A percentile compares a stretch with the other conserved stretches of the same genome.
Evolutionary conservation across 805 yeast genomes (phyloP).

Genomic region (Schwanniomyces pseudopolymorphus): DNA sequence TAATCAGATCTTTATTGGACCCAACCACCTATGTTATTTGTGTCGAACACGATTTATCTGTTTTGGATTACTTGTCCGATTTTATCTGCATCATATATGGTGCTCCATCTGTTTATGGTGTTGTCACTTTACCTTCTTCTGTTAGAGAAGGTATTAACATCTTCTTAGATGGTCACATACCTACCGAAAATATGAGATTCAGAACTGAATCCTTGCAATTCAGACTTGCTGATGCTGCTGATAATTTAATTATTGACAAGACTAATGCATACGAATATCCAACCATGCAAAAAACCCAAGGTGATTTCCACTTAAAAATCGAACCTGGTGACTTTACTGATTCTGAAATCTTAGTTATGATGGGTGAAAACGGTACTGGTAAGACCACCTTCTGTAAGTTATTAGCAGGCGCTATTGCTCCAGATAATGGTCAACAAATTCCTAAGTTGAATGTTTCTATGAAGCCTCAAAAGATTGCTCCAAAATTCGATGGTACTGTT

Average conservation of each 20-base stretch:
- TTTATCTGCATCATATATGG: conserved; percentile 96
- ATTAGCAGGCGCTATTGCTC: conserved; percentile 87
- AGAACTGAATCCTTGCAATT: conserved; percentile 95
- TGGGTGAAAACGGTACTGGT: conserved; percentile 99
- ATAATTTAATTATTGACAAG: conserved; percentile 71
- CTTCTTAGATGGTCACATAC: conserved; percentile 97
- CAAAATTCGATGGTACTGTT: conserved; percentile 97
- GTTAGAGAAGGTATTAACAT: conserved; percentile 99
- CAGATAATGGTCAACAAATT: conserved; percentile 77
- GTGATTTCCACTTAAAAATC: conserved; percentile 85
- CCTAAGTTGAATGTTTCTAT: conserved; percentile 91
- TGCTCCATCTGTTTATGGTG: conserved; percentile 98
- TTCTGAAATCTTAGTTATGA: conserved; percentile 96
- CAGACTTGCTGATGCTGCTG: conserved; percentile 87
- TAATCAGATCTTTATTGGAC: conserved; percentile 80
- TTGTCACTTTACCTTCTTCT: conserved; percentile 92
- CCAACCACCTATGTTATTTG: conserved; percentile 86
- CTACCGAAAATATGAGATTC: conserved; percentile 94
- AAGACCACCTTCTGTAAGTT: conserved; percentile 96
- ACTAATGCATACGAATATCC: conserved; percentile 79
- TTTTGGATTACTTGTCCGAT: conserved; percentile 94
- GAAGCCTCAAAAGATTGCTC: conserved; percentile 99
- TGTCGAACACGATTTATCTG: conserved; percentile 98
- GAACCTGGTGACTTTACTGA: conserved; percentile 90
- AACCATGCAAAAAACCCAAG: conserved; percentile 84